Evolutionary conservation across 2,329 filamentous ascomycete species (phyloP), one percentile per base, ranked within the genome.

Genomic region (Venturia pyrina): DNA sequence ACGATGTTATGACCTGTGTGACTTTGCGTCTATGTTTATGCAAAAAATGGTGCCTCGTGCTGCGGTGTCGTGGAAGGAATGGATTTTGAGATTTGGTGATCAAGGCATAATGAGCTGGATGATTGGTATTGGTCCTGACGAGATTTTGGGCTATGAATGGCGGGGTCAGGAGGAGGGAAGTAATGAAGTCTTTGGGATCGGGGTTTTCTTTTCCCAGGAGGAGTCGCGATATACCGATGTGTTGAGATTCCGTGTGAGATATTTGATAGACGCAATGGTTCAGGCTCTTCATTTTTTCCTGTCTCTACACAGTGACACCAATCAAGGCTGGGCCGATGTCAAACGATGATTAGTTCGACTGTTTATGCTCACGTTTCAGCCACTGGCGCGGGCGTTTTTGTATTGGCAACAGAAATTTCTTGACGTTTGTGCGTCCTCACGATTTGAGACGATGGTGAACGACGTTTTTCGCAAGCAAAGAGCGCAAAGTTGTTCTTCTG

Each of bases 1-100:
- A 59, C 28, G 53, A 59, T 59, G 17, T 59, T 13, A 59, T n/a
- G 53, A 59, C 53, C 8, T 59, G 53, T 59, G 53, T 37, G 37
- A n/a, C 5, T n/a, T 37, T 59, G 53, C 32, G 53, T 59, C 28
- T 37, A n/a, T n/a, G 5, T 11, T 19, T 11, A 28, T 53, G 48
- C 48, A 59, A 17, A 5, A 34, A 56, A 56, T 34, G 32, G 24
- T 24, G 50, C 2, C 6, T 34, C 11, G 50, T 4, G 24, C 48
- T 34, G 13, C 24, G 28, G 21, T 37, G 17, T 21, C 17, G 28
- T 5, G 4, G 28, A 7, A 37, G 53, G 3, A 59, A 37, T 59
- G 24, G 15, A 5, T 15, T 59, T 21, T 11, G 46, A 19, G 11
- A 8, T 13, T 10, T 8, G 41, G 41, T 13, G 41, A 13, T 43